A percentile compares a stretch with the other conserved stretches of the same genome.
Conservation (phyloP, 1,284 basidiomycete genomes). For the Ceratobasidium sp. region DNA sequence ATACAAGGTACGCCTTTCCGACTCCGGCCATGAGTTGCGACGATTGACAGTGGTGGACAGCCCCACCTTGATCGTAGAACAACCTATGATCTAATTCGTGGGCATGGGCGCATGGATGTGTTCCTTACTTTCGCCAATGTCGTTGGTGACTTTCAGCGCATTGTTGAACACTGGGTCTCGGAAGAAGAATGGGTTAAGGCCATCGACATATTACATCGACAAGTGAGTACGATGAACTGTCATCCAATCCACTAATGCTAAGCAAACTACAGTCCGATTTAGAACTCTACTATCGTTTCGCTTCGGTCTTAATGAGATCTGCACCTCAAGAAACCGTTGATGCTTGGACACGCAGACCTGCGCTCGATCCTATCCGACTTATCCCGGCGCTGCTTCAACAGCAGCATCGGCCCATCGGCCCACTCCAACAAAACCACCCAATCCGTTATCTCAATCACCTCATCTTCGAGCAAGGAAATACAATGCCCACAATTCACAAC, state of each 20-base stretch:
- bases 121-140: constrained; percentile 88
- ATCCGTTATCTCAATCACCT: constrained; percentile 87
- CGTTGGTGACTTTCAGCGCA: constrained; percentile 81
- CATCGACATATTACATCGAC: constrained; percentile 84
- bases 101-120: constrained; percentile 91
- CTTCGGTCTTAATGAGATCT: constrained; percentile 84
- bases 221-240: constrained; percentile 58
- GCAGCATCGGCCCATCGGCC: constrained; percentile 71
- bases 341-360: constrained; percentile 84
- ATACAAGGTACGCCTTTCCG: constrained; percentile 77
- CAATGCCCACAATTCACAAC: constrained; percentile 90
- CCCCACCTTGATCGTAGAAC: constrained; percentile 83
- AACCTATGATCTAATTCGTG: constrained; percentile 90
- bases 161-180: constrained; percentile 91
- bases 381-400: constrained; percentile 89
- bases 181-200: constrained; percentile 93
- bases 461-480: constrained; percentile 79
- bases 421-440: constrained; percentile 79
- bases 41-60: constrained; percentile 52
- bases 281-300: constrained; percentile 95
- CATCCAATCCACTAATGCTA: not conserved
- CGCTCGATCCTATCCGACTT: constrained; percentile 82
- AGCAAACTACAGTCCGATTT: constrained; percentile 71
- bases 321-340: constrained; percentile 89
- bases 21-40: no score